Evolutionary conservation across 768 basidiomycete species (phyloP).

Genomic region (Lentinus brumalis): DNA sequence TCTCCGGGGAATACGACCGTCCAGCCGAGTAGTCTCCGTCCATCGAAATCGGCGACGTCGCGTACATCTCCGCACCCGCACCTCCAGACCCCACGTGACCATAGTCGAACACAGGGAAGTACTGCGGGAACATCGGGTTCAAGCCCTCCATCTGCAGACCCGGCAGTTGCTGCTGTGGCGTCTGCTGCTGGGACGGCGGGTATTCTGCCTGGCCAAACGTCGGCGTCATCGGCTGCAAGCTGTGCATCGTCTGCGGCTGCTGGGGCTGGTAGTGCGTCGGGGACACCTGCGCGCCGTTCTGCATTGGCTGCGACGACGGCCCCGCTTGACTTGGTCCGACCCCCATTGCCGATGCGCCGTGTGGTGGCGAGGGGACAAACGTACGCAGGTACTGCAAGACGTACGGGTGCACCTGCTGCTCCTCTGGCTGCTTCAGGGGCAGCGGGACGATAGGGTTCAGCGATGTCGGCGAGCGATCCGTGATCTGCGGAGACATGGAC

Average conservation of each 20-base stretch:
- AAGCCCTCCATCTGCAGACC: constrained; percentile 26
- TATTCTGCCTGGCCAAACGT: constrained; percentile 9
- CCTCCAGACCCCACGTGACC: constrained; percentile 36
- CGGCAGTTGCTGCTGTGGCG: constrained; percentile 7
- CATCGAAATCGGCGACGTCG: constrained; percentile 26
- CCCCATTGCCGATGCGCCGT: constrained; percentile 25
- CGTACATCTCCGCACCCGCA: constrained; percentile 28
- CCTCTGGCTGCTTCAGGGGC: constrained; percentile 54
- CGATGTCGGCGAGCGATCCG: constrained; percentile 71
- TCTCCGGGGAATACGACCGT: constrained; percentile 40
- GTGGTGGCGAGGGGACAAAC: constrained; percentile 42
- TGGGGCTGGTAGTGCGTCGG: constrained; percentile 25
- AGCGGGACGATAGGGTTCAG: constrained; percentile 73
- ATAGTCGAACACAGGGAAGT: constrained; percentile 80
- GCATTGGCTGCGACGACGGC: constrained; percentile 27
- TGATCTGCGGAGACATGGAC: constrained; percentile 30
- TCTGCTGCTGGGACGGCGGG: constrained; percentile 1
- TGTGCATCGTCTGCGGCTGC: constrained; percentile 13
- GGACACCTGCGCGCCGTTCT: constrained; percentile 30
- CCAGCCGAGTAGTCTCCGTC: constrained; percentile 28
- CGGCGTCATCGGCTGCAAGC: constrained; percentile 20
- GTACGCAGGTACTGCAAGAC: constrained; percentile 71
- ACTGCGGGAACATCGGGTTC: constrained; percentile 53
- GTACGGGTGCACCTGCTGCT: constrained; percentile 56
- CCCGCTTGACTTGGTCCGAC: constrained; percentile 22